Evolutionary conservation across 2,329 filamentous ascomycete species (phyloP).

Genomic region (Pseudocercospora eumusae): DNA sequence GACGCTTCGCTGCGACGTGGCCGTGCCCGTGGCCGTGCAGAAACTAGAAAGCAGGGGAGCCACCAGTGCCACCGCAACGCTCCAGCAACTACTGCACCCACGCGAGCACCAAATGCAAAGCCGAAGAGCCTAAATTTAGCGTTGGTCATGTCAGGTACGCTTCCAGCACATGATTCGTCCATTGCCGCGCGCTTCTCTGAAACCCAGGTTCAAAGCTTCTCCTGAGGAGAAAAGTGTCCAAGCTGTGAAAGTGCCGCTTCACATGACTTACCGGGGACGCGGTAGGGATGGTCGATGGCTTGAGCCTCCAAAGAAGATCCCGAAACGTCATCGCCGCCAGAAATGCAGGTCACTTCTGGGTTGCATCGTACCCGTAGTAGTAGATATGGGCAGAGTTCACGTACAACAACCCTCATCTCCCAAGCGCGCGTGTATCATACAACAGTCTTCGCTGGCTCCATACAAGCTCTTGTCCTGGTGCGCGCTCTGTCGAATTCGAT

Average conservation of each 20-base stretch:
- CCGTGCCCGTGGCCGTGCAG: constrained; percentile 7
- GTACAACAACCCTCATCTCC: constrained; percentile 4
- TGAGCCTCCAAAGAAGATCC: constrained; percentile 5
- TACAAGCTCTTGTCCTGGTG: background rate
- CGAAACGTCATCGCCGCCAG: constrained; percentile 7
- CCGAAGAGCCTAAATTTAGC: constrained; percentile 23
- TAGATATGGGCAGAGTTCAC: constrained; percentile 5
- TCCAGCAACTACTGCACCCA: too few relatives aligned
- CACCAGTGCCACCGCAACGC: constrained; percentile 6
- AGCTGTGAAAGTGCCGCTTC: constrained; percentile 3
- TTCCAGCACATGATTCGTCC: constrained; percentile 12
- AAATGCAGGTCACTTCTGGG: constrained; percentile 11
- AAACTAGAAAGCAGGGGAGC: constrained; percentile 1
- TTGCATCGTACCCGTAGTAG: too few relatives aligned
- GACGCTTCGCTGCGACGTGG: constrained; percentile 4
- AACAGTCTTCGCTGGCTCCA: background rate
- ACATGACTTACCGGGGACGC: constrained; percentile 5
- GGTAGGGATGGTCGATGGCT: constrained; percentile 1
- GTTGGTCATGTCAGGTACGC: constrained; percentile 15
- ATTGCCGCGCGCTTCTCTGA: constrained; percentile 19
- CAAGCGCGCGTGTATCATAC: background rate
- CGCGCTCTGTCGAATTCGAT: constrained; percentile 5
- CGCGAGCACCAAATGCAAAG: constrained; percentile 15
- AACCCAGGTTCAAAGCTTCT: constrained; percentile 14
- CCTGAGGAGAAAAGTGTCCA: constrained; percentile 13